Evolutionary conservation across 2,329 filamentous ascomycete genomes (phyloP), one percentile per base, ranked within the genome.

Genomic region (Pseudogymnoascus sp.): DNA sequence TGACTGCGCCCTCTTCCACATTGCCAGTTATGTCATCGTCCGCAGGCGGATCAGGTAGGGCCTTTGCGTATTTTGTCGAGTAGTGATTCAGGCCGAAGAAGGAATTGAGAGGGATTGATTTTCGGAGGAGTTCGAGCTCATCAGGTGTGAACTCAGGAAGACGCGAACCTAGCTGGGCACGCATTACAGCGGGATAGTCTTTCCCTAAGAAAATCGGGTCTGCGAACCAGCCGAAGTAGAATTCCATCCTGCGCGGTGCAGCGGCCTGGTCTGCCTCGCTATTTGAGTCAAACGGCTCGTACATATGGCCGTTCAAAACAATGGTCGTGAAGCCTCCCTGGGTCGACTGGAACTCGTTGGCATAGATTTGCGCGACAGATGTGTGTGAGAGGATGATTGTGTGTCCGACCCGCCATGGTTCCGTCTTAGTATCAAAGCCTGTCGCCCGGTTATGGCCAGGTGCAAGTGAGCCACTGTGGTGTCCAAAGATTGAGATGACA

Each of bases 31-130:
- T 70, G 29, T 70, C 70, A 26, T 64, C 66, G 1, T 68, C 64
- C 0, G 69, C 62, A 1, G 74, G 67, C 1, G 67, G 67, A 4
- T 37, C 62, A 7, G 67, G 44, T 1, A 66, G 42, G 35, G 70
- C 67, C 10, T 68, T 68, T 8, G 69, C 69, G 56, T 64, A 71
- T 31, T 71, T 67, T 16, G 69, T 65, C 14, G 70, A 68, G 59
- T 71, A 71, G 59, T 72, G 69, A 63, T 71, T 71, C 66, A 71
- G 69, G 14, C 70, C 70, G 42, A 69, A 72, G 61, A 71, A 72
- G 47, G 66, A 64, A 29, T 68, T 63, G 5, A 64, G 26, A 10
- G 53, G 13, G n/a, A 67, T 65, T 4, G 67, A 50, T 29, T 63
- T 35, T n/a, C 63, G 61, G n/a, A 71, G 68, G 2, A 70, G 62